phyloP scores from a whole-genome alignment of 2,329 filamentous ascomycete species.

The Fusarium bactridioides region DNA sequence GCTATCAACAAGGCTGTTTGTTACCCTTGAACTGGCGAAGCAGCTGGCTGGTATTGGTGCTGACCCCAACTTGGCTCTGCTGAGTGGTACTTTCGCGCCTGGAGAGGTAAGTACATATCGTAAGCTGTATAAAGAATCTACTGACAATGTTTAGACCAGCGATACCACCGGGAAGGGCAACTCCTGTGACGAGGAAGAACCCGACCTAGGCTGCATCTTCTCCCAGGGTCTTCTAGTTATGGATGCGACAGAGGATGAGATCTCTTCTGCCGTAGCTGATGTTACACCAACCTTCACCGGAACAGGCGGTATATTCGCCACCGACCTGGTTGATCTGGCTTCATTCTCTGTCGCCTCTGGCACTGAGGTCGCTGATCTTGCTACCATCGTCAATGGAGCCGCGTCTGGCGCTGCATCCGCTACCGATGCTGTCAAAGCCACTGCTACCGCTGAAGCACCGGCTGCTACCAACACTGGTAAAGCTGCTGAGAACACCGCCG shows the following conservation, averaged over 20 bases:
- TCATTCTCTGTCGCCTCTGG: background rate
- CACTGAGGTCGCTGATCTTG: constrained; percentile 1
- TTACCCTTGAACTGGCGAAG: constrained; percentile 3
- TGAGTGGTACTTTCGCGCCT: constrained; percentile 10
- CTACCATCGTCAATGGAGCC: background rate
- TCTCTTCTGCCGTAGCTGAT: background rate
- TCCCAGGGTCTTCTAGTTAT: background rate
- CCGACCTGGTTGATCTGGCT: background rate
- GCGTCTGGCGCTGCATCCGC: background rate
- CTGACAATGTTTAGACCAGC: background rate
- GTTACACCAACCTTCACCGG: constrained; percentile 2
- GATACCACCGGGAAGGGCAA: constrained; percentile 7
- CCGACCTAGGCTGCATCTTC: constrained; percentile 9
- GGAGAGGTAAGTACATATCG: constrained; percentile 11
- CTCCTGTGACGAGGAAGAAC: constrained; percentile 6
- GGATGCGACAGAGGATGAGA: constrained; percentile 4
- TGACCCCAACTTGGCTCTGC: constrained; percentile 8
- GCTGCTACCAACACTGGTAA: background rate
- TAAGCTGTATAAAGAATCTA: background rate
- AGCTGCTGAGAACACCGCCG: background rate
- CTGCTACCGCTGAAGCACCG: background rate
- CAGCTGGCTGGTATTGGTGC: constrained; percentile 7
- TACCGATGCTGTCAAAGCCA: background rate
- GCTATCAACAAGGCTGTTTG: constrained; percentile 14
- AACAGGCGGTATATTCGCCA: constrained; percentile 5